Conservation (phyloP, 805 yeast species). For the Novakomyces olei region DNA sequence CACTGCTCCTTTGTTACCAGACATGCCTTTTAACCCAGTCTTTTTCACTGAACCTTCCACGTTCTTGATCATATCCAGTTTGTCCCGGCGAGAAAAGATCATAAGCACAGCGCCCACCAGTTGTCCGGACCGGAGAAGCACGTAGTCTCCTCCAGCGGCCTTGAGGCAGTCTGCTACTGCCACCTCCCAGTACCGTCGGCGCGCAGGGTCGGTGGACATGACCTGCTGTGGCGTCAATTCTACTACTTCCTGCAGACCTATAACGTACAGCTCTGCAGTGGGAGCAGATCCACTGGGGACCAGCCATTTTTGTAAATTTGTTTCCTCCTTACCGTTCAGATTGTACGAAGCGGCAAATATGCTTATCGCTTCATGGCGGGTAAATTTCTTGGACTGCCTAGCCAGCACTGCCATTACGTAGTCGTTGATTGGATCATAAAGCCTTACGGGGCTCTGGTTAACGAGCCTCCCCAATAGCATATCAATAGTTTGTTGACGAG, state of each 20-base stretch:
- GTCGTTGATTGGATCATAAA: slow-evolving; percentile 77
- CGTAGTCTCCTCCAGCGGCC: slow-evolving; percentile 23
- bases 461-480: slow-evolving; percentile 61
- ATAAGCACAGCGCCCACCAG: slow-evolving; percentile 71
- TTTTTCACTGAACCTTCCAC: slow-evolving; percentile 90
- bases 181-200: slow-evolving; percentile 58
- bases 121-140: slow-evolving; percentile 61
- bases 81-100: slow-evolving; percentile 42
- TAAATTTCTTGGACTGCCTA: slow-evolving; percentile 27
- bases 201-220: slow-evolving; percentile 60
- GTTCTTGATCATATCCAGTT: slow-evolving; percentile 40
- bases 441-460: slow-evolving; percentile 42
- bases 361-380: slow-evolving; percentile 35
- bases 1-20: slow-evolving; percentile 93
- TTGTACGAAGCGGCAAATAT: slow-evolving; percentile 73
- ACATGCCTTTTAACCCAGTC: slow-evolving; percentile 89
- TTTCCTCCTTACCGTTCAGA: slow-evolving; percentile 45
- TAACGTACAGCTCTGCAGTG: slow-evolving; percentile 59
- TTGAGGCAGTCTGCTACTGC: slow-evolving; percentile 42
- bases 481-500: slow-evolving; percentile 77
- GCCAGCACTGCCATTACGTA: slow-evolving; percentile 47
- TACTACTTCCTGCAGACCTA: slow-evolving; percentile 86
- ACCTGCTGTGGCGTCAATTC: slow-evolving; percentile 85
- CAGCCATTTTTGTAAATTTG: slow-evolving; percentile 55
- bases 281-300: slow-evolving; percentile 31